These are phyloP conservation scores for Dictyostelium purpureum DNA, from an alignment of 78 protist species.

Conservation along the genomic window DNA sequence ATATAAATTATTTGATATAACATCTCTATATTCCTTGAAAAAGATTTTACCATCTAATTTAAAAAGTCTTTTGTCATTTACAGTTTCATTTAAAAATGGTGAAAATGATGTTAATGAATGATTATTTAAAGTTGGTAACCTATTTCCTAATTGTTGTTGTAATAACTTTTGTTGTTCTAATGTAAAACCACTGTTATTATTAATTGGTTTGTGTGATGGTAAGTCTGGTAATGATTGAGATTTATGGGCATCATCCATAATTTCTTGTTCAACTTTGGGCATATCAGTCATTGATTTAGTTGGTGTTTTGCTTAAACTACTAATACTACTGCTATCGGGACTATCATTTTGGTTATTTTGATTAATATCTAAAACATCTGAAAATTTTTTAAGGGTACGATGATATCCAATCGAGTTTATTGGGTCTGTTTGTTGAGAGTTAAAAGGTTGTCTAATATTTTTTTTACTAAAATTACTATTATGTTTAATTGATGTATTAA, in stretches of 20 bases:
- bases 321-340: background rate
- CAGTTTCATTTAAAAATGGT: background rate
- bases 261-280: background rate
- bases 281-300: background rate
- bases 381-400: background rate
- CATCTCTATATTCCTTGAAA: conserved; percentile 26
- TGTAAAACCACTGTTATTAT: background rate
- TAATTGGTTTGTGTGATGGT: background rate
- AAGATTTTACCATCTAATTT: conserved; percentile 24
- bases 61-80: background rate
- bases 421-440: too few species aligned
- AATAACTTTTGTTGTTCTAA: background rate
- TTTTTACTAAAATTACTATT: too few species aligned
- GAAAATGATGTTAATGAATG: background rate
- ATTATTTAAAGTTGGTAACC: background rate
- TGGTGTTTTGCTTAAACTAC: background rate
- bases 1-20: background rate
- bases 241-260: background rate
- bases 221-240: conserved; percentile 21
- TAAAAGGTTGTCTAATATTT: too few species aligned
- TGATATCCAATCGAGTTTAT: background rate
- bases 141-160: conserved; percentile 2
- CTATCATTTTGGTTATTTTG: background rate
- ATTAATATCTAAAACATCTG: background rate
- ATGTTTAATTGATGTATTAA: too few species aligned